Base-by-base conservation (phyloP, 2,329 filamentous ascomycete species). In the Trichoderma lentiforme region DNA sequence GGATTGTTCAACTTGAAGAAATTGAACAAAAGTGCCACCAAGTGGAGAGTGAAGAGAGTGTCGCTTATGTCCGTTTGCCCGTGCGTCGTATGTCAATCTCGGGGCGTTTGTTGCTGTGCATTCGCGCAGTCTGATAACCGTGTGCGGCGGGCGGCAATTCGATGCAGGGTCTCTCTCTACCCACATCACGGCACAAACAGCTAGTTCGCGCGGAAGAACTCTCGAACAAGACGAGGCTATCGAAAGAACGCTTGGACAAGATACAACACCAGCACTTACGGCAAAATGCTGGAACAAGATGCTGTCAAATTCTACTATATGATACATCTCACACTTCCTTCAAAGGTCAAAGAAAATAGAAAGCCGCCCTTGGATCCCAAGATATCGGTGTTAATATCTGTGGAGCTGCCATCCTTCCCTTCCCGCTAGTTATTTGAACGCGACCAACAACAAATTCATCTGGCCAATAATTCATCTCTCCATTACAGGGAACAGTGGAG, bases 391-490 rank as follows among this genome's bases (percentile, higher is more conserved):
- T 56, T 43, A 32, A 69, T 6, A 57, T 69, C 57, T 57, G 68
- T 63, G 30, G 56, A 61, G 70, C 57, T 63, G 39, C 56, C 24
- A 9, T n/a, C 15, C 24, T 36, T 24, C 43, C 57, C 57, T 43
- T 57, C 30, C 26, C 21, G n/a, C 24, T 18, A 26, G 14, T 30
- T 14, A 39, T 34, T 18, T 51, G 21, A 61, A 69, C 64, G 30
- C 63, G 43, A 43, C 63, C 53, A 56, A 62, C 57, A 39, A 12
- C 39, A 43, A 39, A 6, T 6, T 24, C n/a, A 53, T 53, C 24
- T 26, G 18, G 30, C 70, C 70, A 72, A 72, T 71, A 32, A 68
- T 24, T 32, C 21, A 26, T 2, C 24, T 62, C 24, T 58, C 70
- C 30, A 51, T 15, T 3, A 21, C 56, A 39, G 14, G 43, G 39